Base-by-base conservation (phyloP, 2,329 filamentous ascomycete genomes). In the Talaromyces marneffei region DNA sequence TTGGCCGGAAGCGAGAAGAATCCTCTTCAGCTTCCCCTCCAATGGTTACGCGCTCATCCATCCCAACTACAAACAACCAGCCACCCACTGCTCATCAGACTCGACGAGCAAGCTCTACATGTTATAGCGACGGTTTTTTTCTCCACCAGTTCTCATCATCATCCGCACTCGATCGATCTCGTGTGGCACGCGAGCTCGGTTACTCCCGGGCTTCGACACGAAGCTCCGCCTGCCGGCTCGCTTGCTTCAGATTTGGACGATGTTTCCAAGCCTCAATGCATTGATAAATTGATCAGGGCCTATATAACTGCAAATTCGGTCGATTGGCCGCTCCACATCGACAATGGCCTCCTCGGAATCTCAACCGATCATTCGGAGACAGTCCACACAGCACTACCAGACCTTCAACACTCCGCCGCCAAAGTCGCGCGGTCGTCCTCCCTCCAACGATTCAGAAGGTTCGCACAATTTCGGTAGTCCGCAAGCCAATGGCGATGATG, bases 361-460 rank as follows among this genome's bases (percentile, higher is more conserved):
- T 8, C 63, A 66, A 14, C 67, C 66, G 57, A 70, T 78, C 54
- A 67, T 70, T 42, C 74, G 75, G 62, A 77, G 77, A 44, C 69
- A 69, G 57, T 78, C 76, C 33, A 78, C 76, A 5, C 79, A 77
- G 55, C 76, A 78, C 53, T 80, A 80, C 65, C 77, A 79, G 65
- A 80, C 78, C n/a, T 80, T 80, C 63, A 74, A 75, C 57, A 78
- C 77, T 29, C 76, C 78, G 35, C 74, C 77, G 27, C 78, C 78
- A n/a, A 79, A 75, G 60, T 78, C 77, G 60, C 74, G 77, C 60
- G 77, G 78, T 10, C 72, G 75, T 61, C 78, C 78, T 12, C 73
- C 75, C 20, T 78, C 77, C 27, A 74, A 73, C 40, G 75, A 74
- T 46, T 77, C 75, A 40, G 72, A 69, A 50, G 76, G 74, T 35